phyloP scores from a whole-genome alignment of 1,284 basidiomycete genomes.

The Trichosporon sp. region DNA sequence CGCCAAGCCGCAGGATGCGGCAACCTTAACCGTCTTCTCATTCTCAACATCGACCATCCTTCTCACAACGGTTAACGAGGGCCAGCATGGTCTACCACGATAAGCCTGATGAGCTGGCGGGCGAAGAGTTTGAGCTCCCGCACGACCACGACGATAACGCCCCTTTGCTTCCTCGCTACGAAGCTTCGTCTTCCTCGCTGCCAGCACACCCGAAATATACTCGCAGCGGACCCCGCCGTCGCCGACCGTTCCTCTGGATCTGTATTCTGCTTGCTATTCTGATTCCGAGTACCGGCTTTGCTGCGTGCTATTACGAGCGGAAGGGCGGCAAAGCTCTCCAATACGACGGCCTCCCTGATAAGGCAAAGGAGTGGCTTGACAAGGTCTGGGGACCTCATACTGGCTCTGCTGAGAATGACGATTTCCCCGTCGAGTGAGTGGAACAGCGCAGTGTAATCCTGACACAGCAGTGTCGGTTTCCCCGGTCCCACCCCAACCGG shows the following conservation, averaged over 20 bases:
- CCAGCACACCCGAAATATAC: background rate
- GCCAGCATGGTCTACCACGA: conserved; percentile 27
- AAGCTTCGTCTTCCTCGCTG: conserved; percentile 13
- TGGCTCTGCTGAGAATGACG: conserved; percentile 29
- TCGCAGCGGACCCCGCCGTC: conserved; percentile 18
- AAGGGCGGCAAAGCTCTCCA: conserved; percentile 29
- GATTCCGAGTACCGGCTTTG: conserved; percentile 35
- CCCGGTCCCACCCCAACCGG: conserved; percentile 81
- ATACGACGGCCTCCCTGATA: conserved; percentile 45
- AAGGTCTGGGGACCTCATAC: conserved; percentile 29
- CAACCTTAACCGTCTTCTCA: conserved; percentile 5
- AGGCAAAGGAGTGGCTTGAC: conserved; percentile 44
- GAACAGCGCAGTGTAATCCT: conserved; percentile 14
- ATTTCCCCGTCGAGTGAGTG: conserved; percentile 54
- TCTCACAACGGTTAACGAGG: background rate
- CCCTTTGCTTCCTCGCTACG: conserved; percentile 50
- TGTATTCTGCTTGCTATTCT: conserved; percentile 39
- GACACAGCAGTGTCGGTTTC: conserved; percentile 67
- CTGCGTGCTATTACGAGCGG: conserved; percentile 38
- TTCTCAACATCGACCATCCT: background rate
- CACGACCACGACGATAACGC: conserved; percentile 33
- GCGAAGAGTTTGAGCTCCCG: conserved; percentile 46
- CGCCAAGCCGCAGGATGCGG: background rate
- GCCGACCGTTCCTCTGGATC: conserved; percentile 35
- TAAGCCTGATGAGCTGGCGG: conserved; percentile 31